Base-by-base conservation (phyloP, 2,329 filamentous ascomycete genomes). In the Colletotrichum tanaceti region DNA sequence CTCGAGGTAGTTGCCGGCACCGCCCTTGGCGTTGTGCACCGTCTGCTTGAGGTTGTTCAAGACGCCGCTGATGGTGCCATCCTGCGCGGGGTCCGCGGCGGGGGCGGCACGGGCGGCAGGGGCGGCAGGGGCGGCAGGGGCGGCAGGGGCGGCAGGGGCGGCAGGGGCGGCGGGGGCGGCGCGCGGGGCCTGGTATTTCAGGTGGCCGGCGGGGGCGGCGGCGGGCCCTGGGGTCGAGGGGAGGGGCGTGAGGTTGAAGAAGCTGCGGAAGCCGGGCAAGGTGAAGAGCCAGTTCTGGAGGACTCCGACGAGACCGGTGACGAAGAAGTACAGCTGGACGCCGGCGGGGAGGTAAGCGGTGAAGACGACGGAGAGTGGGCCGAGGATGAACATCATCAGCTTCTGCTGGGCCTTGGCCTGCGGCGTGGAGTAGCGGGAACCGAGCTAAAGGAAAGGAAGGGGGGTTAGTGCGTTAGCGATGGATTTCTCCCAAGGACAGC, bases 271-370 rank as follows among this genome's bases (percentile, higher is more conserved):
- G 14, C 73, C 38, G 49, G 79, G 79, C 74, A 78, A 81, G 54
- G 84, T 75, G 35, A 82, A 73, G 46, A 78, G 63, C 44, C 76
- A 72, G 44, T 80, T 79, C 73, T 83, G 73, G 57, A 78, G 73
- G 49, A 75, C 49, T 46, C 75, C 70, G 22, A 75, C 69, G 32
- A 76, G 75, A 28, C 80, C 75, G 38, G 80, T 73, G 70, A 78
- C 73, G 68, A 84, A 73, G 71, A 84, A 80, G 81, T 86, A 86
- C 75, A 82, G 81, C 71, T 86, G 85, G 58, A 86, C 75, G 60
- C 77, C 82, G 46, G 83, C 79, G 20, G 83, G 83, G 64, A 86
- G 76, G 78, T 82, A 86, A 52, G 78, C 78, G 7, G 84, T 85
- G 50, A 78, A 77, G 55, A 84, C 39, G 74, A 85, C 79, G 59